A percentile compares a stretch with the other conserved stretches of the same genome.
Conservation (phyloP, 176 grass and related monocot species). For the Carex kokanica region DNA sequence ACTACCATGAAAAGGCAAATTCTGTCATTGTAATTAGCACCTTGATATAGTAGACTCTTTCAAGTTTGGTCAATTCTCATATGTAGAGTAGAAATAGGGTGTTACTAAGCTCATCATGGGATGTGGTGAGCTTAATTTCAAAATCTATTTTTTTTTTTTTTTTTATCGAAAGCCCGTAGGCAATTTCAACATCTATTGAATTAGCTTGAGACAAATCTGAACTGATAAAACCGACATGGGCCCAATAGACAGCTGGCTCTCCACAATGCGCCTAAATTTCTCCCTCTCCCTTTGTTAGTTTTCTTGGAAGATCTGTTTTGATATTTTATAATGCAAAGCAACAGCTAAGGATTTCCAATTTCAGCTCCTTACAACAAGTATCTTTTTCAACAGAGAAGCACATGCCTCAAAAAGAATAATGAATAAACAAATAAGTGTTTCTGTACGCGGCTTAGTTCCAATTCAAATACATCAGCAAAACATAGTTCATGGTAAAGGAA, state of each 20-base stretch:
- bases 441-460: not conserved
- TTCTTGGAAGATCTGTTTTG: slow-evolving; percentile 14
- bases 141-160: too few relatives aligned
- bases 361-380: not conserved
- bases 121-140: too few relatives aligned
- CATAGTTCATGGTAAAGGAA: not conserved
- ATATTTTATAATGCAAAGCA: slow-evolving; percentile 5
- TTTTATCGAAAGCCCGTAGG: too few relatives aligned
- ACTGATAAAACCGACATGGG: too few relatives aligned
- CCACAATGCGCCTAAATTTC: not conserved
- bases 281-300: not conserved
- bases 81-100: too few relatives aligned
- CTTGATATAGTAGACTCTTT: not conserved
- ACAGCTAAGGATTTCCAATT: slow-evolving; percentile 9
- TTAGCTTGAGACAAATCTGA: too few relatives aligned
- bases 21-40: not conserved
- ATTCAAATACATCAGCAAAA: not conserved
- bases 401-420: not conserved
- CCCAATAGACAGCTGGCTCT: not conserved
- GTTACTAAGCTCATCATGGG: too few relatives aligned
- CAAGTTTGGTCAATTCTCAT: not conserved
- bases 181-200: too few relatives aligned
- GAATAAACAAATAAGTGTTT: not conserved
- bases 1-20: not conserved
- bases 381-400: slow-evolving; percentile 14